Evolutionary conservation across 345 rosid genomes (phyloP), one percentile per base, ranked within the genome.

Genomic region (Gossypium thurberi): DNA sequence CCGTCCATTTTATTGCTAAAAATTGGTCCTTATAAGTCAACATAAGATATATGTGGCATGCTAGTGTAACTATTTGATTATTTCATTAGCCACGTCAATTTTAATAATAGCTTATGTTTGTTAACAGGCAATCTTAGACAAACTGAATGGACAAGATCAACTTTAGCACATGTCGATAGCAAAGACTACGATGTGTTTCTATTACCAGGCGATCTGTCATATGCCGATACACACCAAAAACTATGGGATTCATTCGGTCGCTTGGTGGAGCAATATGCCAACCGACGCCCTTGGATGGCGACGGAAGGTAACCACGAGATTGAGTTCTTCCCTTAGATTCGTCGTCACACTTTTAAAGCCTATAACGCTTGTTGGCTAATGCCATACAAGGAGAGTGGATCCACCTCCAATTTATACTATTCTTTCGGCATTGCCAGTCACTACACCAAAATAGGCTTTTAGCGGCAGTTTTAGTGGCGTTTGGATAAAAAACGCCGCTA

Each of bases 211-310:
- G 98, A 94, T 75, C 78, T 94, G 12, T 88, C 97, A 8, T 94
- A 94, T 53, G 98, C 98, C 0, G 87, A 94, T 20, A 61, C 76
- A 46, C 79, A 80, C 0, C 95, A 94, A 40, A 90, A 85, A 2
- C 85, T 87, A 0, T 90, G 97, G 97, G 98, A 94, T 80, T 85
- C 98, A 6, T 90, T 91, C 47, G 98, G 97, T 26, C 93, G 95
- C n/a, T 81, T 94, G 4, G 91, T 94, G 4, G 92, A 94, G 86
- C 89, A 89, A 8, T 80, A 73, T 3, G 92, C 97, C 1, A 90
- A 91, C 84, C 74, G 71, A 15, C 89, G 97, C 1, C 97, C 98
- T 0, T 94, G 93, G 97, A 94, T 94, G 98, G 93, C 88, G 15
- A 90, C 97, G 0, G 82, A 87, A n/a, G 98, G 98, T 65, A 94